A percentile compares a stretch with the other conserved stretches of the same genome.
These are phyloP conservation scores for Sextonia rubra DNA, from an alignment of 164 flowering plant genomes.

Conservation along the genomic window DNA sequence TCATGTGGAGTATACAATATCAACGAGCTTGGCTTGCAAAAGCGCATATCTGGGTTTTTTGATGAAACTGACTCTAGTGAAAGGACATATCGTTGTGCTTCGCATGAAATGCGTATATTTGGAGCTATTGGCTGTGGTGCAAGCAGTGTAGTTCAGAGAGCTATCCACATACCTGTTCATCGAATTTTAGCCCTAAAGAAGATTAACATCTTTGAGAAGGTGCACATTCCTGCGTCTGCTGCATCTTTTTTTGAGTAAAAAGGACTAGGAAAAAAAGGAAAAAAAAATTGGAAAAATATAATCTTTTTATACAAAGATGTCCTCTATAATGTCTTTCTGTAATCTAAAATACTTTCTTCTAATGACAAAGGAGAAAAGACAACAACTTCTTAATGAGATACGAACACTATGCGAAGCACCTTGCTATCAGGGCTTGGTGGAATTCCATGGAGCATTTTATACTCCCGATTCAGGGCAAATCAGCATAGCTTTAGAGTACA, in stretches of 20 bases:
- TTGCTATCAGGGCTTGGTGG: constrained; percentile 82
- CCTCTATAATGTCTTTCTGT: not conserved
- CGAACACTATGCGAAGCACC: constrained; percentile 96
- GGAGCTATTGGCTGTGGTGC: constrained; percentile 99
- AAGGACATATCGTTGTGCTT: constrained; percentile 83
- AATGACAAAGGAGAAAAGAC: constrained; percentile 74
- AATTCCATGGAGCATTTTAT: constrained; percentile 97
- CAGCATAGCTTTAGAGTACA: constrained; percentile 95
- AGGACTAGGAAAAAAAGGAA: not conserved
- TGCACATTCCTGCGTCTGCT: constrained; percentile 17
- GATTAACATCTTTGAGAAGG: constrained; percentile 97
- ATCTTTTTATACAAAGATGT: not conserved
- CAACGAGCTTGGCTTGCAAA: constrained; percentile 93
- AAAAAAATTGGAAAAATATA: not conserved
- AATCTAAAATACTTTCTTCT: constrained; percentile 2
- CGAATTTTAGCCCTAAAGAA: constrained; percentile 89
- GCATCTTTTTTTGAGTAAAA: not conserved
- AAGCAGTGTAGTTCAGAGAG: constrained; percentile 99
- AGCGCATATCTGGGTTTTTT: constrained; percentile 53
- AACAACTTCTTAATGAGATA: constrained; percentile 93
- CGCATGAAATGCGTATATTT: constrained; percentile 94
- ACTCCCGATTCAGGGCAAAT: constrained; percentile 97
- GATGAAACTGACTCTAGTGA: constrained; percentile 58
- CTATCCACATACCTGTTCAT: constrained; percentile 86
- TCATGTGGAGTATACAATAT: constrained; percentile 90